These are phyloP conservation scores for Pyricularia grisea DNA, from an alignment of 2,329 filamentous ascomycete genomes.

Conservation along the genomic window DNA sequence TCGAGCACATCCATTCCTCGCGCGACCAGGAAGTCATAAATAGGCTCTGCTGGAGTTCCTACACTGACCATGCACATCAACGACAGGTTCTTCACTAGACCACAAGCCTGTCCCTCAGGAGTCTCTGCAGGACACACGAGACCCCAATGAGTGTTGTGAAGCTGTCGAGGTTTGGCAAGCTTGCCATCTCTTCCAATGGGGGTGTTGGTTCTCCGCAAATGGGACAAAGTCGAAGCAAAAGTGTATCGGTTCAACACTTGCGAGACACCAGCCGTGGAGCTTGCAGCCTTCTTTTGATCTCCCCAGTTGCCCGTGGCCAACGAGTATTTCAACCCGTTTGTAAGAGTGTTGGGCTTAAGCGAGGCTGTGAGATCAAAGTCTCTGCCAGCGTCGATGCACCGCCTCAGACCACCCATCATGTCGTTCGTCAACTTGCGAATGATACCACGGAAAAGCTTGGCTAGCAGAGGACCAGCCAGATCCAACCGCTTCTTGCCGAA, in stretches of 20 bases:
- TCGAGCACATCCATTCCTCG: constrained; percentile 94
- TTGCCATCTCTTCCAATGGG: constrained; percentile 97
- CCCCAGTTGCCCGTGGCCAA: constrained; percentile 98
- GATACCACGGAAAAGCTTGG: constrained; percentile 90
- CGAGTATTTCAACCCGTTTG: constrained; percentile 92
- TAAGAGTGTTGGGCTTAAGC: constrained; percentile 84
- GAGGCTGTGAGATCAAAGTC: constrained; percentile 88
- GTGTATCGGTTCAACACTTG: constrained; percentile 98
- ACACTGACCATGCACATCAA: constrained; percentile 98
- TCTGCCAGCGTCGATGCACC: constrained; percentile 79
- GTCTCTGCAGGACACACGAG: constrained; percentile 95
- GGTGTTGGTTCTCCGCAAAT: constrained; percentile 94
- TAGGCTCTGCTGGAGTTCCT: constrained; percentile 80
- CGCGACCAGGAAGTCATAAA: constrained; percentile 92
- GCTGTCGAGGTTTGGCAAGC: constrained; percentile 91
- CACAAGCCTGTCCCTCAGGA: constrained; percentile 95
- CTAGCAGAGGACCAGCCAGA: constrained; percentile 84
- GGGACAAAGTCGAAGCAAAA: constrained; percentile 90
- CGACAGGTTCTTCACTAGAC: constrained; percentile 93
- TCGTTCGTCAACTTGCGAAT: constrained; percentile 88
- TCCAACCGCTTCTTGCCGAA: constrained; percentile 98
- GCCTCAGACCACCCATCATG: constrained; percentile 81
- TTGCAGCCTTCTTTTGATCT: constrained; percentile 96
- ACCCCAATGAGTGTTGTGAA: constrained; percentile 99
- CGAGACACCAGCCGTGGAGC: constrained; percentile 91